phyloP scores from a whole-genome alignment of 805 yeast genomes.

The Kazachstania kunashirensis region DNA sequence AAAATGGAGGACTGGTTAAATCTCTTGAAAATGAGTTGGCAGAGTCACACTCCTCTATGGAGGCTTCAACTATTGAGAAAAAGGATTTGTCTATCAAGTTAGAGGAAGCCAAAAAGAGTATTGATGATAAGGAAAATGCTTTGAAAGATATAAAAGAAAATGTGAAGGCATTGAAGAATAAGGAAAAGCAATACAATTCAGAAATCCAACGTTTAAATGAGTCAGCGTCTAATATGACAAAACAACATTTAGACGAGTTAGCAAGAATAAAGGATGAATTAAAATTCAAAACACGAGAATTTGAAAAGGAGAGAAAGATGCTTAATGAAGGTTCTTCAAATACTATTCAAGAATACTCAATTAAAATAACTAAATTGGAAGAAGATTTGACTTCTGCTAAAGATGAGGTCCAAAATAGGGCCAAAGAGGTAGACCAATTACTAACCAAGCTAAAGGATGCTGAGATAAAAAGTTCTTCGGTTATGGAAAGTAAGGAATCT shows the following conservation, averaged over 20 bases:
- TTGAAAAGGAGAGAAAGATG: constrained; percentile 42
- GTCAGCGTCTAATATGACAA: neutral
- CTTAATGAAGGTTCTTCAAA: constrained; percentile 42
- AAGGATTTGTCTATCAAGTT: neutral
- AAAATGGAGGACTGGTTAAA: no score
- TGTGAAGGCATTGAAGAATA: neutral
- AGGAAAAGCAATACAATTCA: neutral
- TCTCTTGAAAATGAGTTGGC: no score
- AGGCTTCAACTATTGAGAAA: neutral
- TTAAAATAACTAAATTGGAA: constrained; percentile 37
- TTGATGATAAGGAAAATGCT: neutral
- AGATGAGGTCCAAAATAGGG: constrained; percentile 6
- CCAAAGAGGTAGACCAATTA: constrained; percentile 11
- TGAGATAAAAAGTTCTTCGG: neutral
- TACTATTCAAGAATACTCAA: constrained; percentile 39
- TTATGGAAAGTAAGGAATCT: neutral
- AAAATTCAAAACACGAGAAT: constrained; percentile 33
- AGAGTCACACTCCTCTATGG: neutral
- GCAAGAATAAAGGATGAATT: constrained; percentile 28
- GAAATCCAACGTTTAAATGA: neutral
- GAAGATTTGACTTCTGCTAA: constrained; percentile 13
- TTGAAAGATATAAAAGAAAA: neutral
- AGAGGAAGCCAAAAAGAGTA: neutral
- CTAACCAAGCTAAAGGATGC: neutral
- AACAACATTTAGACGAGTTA: constrained; percentile 15